Percentiles rank a stretch among this genome's conserved stretches.
phyloP scores from a whole-genome alignment of 1,284 basidiomycete genomes.

The Thecaphora thlaspeos region DNA sequence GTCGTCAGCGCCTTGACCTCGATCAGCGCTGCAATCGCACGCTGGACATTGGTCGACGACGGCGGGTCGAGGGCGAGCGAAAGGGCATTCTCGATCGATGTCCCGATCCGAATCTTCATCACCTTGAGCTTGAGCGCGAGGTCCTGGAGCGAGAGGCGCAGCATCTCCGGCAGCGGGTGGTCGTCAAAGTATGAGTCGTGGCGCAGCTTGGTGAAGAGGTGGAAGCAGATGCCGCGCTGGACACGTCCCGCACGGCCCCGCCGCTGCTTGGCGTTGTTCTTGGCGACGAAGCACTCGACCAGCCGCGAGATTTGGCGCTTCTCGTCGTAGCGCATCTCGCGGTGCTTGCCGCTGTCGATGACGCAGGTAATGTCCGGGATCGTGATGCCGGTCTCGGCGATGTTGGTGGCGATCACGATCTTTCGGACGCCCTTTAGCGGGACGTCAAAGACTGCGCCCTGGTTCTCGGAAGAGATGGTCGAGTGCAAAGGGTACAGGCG shows the following conservation, averaged over 20 bases:
- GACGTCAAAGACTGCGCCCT: constrained; percentile 84
- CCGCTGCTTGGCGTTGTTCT: constrained; percentile 89
- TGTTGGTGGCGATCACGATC: constrained; percentile 76
- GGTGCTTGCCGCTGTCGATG: constrained; percentile 91
- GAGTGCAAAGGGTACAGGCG: constrained; percentile 89
- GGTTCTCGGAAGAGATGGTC: constrained; percentile 68
- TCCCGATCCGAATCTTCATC: constrained; percentile 84
- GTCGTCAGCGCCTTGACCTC: constrained; percentile 86
- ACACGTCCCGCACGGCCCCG: constrained; percentile 92
- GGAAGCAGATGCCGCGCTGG: constrained; percentile 86
- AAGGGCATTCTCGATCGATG: constrained; percentile 80
- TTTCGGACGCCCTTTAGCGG: constrained; percentile 78
- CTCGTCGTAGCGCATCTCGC: constrained; percentile 73
- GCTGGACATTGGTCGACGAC: constrained; percentile 78
- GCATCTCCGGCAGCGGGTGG: constrained; percentile 92
- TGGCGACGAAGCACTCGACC: constrained; percentile 87
- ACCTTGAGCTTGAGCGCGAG: constrained; percentile 95
- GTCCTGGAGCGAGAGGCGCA: constrained; percentile 88
- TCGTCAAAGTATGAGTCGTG: constrained; percentile 81
- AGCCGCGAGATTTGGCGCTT: constrained; percentile 92
- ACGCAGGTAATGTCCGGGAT: constrained; percentile 98
- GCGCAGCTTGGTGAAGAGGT: constrained; percentile 85
- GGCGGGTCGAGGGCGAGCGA: constrained; percentile 88
- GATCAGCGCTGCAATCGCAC: constrained; percentile 84
- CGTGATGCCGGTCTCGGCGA: constrained; percentile 91